Evolutionary conservation across 1,284 basidiomycete species (phyloP).

Genomic region (Neolentinus lepideus): DNA sequence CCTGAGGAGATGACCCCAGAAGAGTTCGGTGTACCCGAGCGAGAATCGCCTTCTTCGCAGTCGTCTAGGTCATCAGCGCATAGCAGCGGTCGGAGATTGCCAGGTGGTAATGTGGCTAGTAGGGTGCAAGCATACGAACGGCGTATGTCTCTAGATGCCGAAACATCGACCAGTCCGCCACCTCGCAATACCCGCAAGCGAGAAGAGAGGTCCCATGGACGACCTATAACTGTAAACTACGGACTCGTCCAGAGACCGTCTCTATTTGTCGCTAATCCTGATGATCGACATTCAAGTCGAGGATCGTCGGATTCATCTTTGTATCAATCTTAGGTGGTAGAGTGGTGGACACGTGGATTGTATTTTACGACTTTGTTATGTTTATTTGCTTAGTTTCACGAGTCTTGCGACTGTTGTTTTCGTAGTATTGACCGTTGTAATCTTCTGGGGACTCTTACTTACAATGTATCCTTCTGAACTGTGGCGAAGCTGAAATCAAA

Average conservation of each 20-base stretch:
- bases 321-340: not conserved
- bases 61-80: constrained; percentile 2
- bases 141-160: constrained; percentile 29
- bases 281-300: not conserved
- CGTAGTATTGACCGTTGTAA: not conserved
- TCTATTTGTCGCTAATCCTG: constrained; percentile 55
- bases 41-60: constrained; percentile 4
- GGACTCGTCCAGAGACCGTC: constrained; percentile 48
- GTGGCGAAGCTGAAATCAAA: not conserved
- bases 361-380: not conserved
- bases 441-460: not conserved
- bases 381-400: not conserved
- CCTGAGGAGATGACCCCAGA: not conserved
- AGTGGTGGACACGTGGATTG: not conserved
- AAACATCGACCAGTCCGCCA: constrained; percentile 13
- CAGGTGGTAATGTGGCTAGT: constrained; percentile 21
- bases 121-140: constrained; percentile 34
- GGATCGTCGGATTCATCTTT: not conserved
- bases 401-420: not conserved
- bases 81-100: constrained; percentile 12
- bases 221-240: constrained; percentile 33
- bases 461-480: not conserved
- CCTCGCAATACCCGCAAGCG: constrained; percentile 26
- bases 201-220: constrained; percentile 23
- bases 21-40: not conserved